A percentile compares a stretch with the other conserved stretches of the same genome.
These are phyloP conservation scores for Elsinoe australis DNA, from an alignment of 2,329 filamentous ascomycete species.

Conservation along the genomic window DNA sequence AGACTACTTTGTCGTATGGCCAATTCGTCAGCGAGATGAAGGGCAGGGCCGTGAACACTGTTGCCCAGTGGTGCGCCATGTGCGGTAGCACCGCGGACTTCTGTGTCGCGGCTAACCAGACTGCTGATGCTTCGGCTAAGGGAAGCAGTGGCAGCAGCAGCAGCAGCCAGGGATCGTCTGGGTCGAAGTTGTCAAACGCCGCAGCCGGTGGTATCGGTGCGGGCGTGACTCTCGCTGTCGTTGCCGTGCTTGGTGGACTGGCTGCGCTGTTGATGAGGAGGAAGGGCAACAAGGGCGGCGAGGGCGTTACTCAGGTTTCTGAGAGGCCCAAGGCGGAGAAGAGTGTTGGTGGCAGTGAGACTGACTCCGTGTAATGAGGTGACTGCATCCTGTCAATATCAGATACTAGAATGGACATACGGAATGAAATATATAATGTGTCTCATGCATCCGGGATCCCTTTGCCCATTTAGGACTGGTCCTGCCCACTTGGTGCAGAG, in stretches of 20 bases:
- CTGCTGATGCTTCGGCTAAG: too few relatives aligned
- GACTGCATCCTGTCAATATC: background rate
- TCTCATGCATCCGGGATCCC: background rate
- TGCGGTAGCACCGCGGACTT: slow-evolving; percentile 66
- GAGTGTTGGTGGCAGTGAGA: slow-evolving; percentile 2
- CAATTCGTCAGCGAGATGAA: slow-evolving; percentile 58
- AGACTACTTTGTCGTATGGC: slow-evolving; percentile 55
- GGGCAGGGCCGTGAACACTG: slow-evolving; percentile 59
- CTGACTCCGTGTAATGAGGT: slow-evolving; percentile 1
- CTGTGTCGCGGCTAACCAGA: slow-evolving; percentile 38
- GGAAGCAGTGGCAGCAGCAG: background rate
- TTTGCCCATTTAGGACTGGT: background rate
- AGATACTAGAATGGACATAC: background rate
- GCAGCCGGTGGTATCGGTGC: slow-evolving; percentile 77
- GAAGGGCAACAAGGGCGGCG: background rate
- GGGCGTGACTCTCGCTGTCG: slow-evolving; percentile 58
- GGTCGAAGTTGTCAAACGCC: slow-evolving; percentile 49
- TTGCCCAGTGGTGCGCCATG: slow-evolving; percentile 61
- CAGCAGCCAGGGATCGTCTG: slow-evolving; percentile 21
- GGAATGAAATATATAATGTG: background rate
- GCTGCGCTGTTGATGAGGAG: slow-evolving; percentile 36
- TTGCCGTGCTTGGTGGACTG: slow-evolving; percentile 50
- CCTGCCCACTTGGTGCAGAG: background rate
- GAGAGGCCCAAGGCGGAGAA: slow-evolving; percentile 5
- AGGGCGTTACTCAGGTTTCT: background rate